phyloP scores from a whole-genome alignment of 805 yeast species.

The Wickerhamiella allomyrinae region DNA sequence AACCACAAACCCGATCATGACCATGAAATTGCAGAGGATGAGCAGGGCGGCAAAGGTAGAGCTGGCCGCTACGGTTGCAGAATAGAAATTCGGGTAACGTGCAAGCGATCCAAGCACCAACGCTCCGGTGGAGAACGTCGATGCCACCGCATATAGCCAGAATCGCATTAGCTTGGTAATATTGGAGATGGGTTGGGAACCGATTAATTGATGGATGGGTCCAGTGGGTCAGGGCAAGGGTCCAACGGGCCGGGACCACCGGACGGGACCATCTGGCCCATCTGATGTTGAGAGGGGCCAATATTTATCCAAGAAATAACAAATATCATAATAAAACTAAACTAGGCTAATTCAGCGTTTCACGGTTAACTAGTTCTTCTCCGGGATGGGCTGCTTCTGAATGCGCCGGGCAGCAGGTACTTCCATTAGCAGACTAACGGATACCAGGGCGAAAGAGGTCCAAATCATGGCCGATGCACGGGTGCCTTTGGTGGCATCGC shows the following conservation, averaged over 20 bases:
- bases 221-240: too few species aligned
- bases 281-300: too few species aligned
- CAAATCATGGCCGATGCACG: slow-evolving; percentile 6
- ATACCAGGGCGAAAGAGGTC: slow-evolving; percentile 3
- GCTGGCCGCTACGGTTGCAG: slow-evolving; percentile 37
- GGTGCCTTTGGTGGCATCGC: slow-evolving; percentile 3
- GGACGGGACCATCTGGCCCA: too few species aligned
- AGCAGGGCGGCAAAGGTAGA: slow-evolving; percentile 38
- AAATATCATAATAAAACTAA: too few species aligned
- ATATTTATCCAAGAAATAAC: too few species aligned
- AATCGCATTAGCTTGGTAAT: too few species aligned
- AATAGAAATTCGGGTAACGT: slow-evolving; percentile 36
- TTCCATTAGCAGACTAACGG: slow-evolving; percentile 1
- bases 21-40: slow-evolving; percentile 23
- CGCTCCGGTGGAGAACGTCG: slow-evolving; percentile 16
- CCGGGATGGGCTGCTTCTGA: too few species aligned
- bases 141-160: slow-evolving; percentile 7
- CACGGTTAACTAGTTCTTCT: too few species aligned
- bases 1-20: slow-evolving; percentile 17
- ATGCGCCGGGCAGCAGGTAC: background rate
- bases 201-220: too few species aligned
- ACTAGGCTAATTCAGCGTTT: too few species aligned
- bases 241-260: too few species aligned
- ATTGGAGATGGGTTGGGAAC: too few species aligned
- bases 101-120: slow-evolving; percentile 27